Evolutionary conservation across 1,284 basidiomycete genomes (phyloP), one percentile per base, ranked within the genome.

Genomic region (Pterulicium gracile): DNA sequence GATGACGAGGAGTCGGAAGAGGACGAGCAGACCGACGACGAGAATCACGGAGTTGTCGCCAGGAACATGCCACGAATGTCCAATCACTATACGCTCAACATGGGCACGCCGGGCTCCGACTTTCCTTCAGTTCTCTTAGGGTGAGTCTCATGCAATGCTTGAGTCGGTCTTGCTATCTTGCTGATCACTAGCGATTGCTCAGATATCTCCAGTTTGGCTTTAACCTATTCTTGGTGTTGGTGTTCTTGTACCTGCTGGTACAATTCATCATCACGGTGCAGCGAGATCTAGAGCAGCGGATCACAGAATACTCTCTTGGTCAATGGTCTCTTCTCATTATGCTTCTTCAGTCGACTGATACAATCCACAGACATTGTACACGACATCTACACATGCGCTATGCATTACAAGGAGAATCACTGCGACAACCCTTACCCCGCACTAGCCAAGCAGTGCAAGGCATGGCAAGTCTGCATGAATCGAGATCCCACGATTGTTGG

Each of bases 381-480:
- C 61, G 91, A 95, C 59, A 95, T 95, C 53, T 73, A 84, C 19
- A 75, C 83, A 56, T 97, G 92, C 64, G 76, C 87, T 2, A 65
- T 80, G 32, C 75, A 84, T 48, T 88, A 84, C 69, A 79, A 81
- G 58, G 77, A 80, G 48, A 95, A 95, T 62, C 71, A 83, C n/a
- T 96, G 92, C 61, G 79, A 75, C n/a, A 77, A 70, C 54, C 73
- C 83, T 15, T 76, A 93, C 4, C 93, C 93, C 15, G 88, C 86
- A 4, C 87, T 95, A 85, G 73, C 79, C 43, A 73, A 77, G 34
- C 82, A 87, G 59, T 97, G 93, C 61, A 73, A 75, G 42, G 75
- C 74, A 47, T 98, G 95, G 95, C 88, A 94, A 58, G 79, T 80
- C n/a, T 98, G 95, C 62, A 96, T 97, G 88, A 82, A 86, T 61